Percentiles rank a stretch among this genome's conserved stretches.
These are phyloP conservation scores for Ambrosia artemisiifolia DNA, from an alignment of 129 eudicot species.

Conservation along the genomic window DNA sequence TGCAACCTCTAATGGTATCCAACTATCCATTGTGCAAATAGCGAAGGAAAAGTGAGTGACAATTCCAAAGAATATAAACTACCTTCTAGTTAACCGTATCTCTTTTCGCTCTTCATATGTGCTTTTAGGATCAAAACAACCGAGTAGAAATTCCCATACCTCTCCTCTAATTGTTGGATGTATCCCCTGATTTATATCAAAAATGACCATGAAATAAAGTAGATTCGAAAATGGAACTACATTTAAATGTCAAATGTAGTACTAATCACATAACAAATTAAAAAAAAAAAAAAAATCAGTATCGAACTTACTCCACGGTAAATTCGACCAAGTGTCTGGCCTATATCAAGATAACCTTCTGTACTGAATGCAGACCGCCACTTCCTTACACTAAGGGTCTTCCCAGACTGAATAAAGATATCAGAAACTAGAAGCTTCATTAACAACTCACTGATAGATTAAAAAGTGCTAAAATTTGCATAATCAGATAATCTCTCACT, in stretches of 20 bases:
- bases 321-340: slow-evolving; percentile 79
- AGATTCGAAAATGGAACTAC: neutral
- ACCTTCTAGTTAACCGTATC: slow-evolving; percentile 74
- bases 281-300: neutral
- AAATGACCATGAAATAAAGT: neutral
- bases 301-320: slow-evolving; percentile 71
- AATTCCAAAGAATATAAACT: neutral
- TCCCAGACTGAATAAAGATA: slow-evolving; percentile 59
- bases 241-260: neutral
- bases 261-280: neutral
- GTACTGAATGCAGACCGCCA: slow-evolving; percentile 80
- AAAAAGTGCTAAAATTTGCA: slow-evolving; percentile 2
- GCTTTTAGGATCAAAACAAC: slow-evolving; percentile 90
- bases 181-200: slow-evolving; percentile 55
- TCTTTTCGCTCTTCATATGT: slow-evolving; percentile 73
- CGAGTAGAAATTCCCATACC: slow-evolving; percentile 93
- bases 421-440: neutral
- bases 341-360: slow-evolving; percentile 83
- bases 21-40: neutral
- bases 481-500: neutral
- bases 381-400: slow-evolving; percentile 80
- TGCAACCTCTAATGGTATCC: neutral
- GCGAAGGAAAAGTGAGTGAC: neutral
- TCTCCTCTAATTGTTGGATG: slow-evolving; percentile 95
- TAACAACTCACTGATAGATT: neutral